Percentiles rank a stretch among this genome's conserved stretches.
phyloP scores from a whole-genome alignment of 2,329 filamentous ascomycete species.

The Phaeomoniella chlamydospora region DNA sequence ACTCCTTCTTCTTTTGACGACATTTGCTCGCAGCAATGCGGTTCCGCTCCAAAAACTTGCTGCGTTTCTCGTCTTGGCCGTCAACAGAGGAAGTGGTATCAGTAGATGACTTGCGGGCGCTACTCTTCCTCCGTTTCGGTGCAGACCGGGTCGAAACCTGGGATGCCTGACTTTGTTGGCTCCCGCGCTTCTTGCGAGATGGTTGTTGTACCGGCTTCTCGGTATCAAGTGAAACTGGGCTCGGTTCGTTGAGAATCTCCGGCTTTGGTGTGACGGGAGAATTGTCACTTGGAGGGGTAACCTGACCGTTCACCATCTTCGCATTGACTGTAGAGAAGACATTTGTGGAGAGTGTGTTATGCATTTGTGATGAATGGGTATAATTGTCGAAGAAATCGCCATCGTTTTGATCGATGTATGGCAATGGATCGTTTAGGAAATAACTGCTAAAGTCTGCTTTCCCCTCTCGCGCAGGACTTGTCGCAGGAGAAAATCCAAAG shows the following conservation, averaged over 20 bases:
- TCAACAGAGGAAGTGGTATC: conserved; percentile 12
- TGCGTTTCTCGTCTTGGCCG: conserved; percentile 21
- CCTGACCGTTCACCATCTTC: conserved; percentile 2
- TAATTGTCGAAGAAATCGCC: background rate
- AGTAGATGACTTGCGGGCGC: conserved; percentile 7
- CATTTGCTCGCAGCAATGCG: conserved; percentile 45
- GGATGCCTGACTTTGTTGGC: background rate
- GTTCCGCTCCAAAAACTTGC: conserved; percentile 43
- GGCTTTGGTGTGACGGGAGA: background rate
- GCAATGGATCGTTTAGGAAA: background rate
- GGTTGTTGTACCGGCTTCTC: background rate
- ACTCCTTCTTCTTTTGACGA: conserved; percentile 48
- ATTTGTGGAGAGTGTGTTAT: background rate
- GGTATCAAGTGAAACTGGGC: background rate
- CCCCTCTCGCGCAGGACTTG: conserved; percentile 1
- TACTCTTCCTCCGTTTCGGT: conserved; percentile 10
- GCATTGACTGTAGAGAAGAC: background rate
- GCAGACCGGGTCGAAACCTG: conserved; percentile 1
- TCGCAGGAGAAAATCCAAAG: conserved; percentile 1
- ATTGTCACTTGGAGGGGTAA: conserved; percentile 1
- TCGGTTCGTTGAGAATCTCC: background rate
- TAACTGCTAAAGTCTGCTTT: background rate
- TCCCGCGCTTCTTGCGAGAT: background rate
- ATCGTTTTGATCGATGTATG: background rate
- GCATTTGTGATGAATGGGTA: background rate